Evolutionary conservation across 2,329 filamentous ascomycete species (phyloP), one percentile per base, ranked within the genome.

Genomic region (Pestalotiopsis sp.): DNA sequence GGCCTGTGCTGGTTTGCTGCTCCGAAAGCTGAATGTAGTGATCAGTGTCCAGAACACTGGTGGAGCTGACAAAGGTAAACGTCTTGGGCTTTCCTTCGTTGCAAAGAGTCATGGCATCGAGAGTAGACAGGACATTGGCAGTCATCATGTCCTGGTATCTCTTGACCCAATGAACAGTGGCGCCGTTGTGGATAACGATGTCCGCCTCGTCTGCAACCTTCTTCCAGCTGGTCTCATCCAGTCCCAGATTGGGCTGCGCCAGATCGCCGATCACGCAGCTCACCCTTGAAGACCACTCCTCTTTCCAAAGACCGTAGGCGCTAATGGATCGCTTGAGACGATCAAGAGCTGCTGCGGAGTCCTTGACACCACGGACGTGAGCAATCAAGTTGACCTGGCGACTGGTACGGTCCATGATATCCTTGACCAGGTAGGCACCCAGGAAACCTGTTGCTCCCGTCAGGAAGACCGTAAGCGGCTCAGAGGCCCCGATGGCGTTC

Each of bases 401-500:
- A 17, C 82, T 81, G 11, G 84, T 82, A 27, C 91, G 85, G 52
- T 87, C 87, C 1, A 98, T 85, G 1, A 97, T 81, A 67, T 97
- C 93, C 67, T 87, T 87, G 39, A 97, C 83, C 12, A 98, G 84
- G 76, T 94, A 97, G 0, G 93, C 88, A 36, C 95, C 95, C 23
- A 98, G 81, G 84, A 98, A 98, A 2, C 95, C 95, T 4, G 95
- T 98, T 4, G 93, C 94, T 58, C 95, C 94, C 2, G 95, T 98
- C 4, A 98, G 82, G 79, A 98, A 92, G 12, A 96, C 85, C 0
- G 91, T 94, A 41, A 83, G 74, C 4, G 38, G 41, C 31, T 63
- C 63, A 27, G 74, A 58, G 20, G 71, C 57, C 9, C 23, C 59
- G 2, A 75, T 66, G 4, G 70, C 68, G 17, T 69, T 71, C 7